Percentiles rank a stretch among this genome's conserved stretches.
These are phyloP conservation scores for Phlegmacium glaucopus DNA, from an alignment of 768 basidiomycete genomes.

Conservation along the genomic window DNA sequence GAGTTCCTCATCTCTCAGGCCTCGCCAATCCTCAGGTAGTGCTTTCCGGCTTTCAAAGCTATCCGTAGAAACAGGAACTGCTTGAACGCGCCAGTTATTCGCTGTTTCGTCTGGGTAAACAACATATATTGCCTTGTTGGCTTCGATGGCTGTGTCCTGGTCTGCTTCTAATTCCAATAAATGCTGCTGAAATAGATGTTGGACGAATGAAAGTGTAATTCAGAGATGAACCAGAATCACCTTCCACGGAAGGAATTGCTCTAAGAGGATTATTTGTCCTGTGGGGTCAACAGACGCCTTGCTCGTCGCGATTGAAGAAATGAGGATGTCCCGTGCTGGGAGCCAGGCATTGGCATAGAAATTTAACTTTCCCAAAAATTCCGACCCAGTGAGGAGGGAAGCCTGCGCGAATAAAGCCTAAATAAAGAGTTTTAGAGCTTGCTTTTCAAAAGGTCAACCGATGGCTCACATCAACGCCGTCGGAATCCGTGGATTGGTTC, in stretches of 20 bases:
- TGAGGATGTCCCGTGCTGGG: slow-evolving; percentile 81
- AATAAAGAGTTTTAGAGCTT: too few species aligned
- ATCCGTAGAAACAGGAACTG: slow-evolving; percentile 77
- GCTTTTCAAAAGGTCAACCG: not conserved
- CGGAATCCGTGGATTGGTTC: slow-evolving; percentile 76
- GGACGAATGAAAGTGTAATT: not conserved
- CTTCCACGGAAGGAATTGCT: slow-evolving; percentile 87
- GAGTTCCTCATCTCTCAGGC: slow-evolving; percentile 81
- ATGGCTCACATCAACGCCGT: slow-evolving; percentile 64
- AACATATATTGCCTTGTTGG: slow-evolving; percentile 71
- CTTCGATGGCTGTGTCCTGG: slow-evolving; percentile 30
- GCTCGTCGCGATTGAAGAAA: slow-evolving; percentile 49
- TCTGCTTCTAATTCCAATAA: slow-evolving; percentile 83
- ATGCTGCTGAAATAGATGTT: slow-evolving; percentile 52
- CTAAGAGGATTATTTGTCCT: slow-evolving; percentile 78
- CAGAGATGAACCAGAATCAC: slow-evolving; percentile 31
- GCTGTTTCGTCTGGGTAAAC: slow-evolving; percentile 84
- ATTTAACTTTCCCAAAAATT: slow-evolving; percentile 76
- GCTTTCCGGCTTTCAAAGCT: slow-evolving; percentile 91
- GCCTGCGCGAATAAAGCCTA: slow-evolving; percentile 77
- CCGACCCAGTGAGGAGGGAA: slow-evolving; percentile 77
- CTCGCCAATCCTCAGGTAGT: slow-evolving; percentile 91
- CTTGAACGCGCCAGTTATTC: slow-evolving; percentile 87
- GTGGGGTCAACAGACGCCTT: slow-evolving; percentile 60
- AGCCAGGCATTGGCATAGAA: slow-evolving; percentile 91